These are phyloP conservation scores for Russula brevipes DNA, from an alignment of 768 basidiomycete genomes.

Conservation along the genomic window DNA sequence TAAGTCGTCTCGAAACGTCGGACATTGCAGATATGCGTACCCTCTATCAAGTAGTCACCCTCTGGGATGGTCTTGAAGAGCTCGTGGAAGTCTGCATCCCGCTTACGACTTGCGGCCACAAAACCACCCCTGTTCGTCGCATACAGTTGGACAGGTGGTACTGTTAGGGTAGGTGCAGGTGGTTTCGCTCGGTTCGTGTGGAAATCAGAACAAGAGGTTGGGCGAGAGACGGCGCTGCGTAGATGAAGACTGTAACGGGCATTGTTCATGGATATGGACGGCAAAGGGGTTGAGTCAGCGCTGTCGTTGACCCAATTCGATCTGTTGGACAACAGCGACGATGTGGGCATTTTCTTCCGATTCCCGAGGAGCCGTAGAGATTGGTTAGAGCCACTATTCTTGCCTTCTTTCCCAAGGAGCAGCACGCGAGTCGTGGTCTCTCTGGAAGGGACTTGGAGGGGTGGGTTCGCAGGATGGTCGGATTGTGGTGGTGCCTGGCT, in stretches of 20 bases:
- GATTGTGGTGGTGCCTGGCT: slow-evolving; percentile 32
- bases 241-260: slow-evolving; percentile 15
- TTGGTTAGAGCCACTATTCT: slow-evolving; percentile 16
- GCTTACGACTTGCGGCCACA: slow-evolving; percentile 90
- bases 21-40: slow-evolving; percentile 41
- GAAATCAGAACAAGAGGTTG: slow-evolving; percentile 10
- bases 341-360: slow-evolving; percentile 16
- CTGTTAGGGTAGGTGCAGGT: slow-evolving; percentile 35
- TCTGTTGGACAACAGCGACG: slow-evolving; percentile 8
- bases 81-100: slow-evolving; percentile 95
- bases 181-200: slow-evolving; percentile 1
- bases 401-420: background rate
- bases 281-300: slow-evolving; percentile 6
- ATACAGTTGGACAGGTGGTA: too few relatives aligned
- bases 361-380: slow-evolving; percentile 13
- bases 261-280: slow-evolving; percentile 20
- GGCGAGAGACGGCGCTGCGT: slow-evolving; percentile 21
- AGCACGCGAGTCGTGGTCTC: slow-evolving; percentile 15
- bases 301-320: background rate
- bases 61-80: slow-evolving; percentile 84
- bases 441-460: slow-evolving; percentile 21
- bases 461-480: slow-evolving; percentile 31
- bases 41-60: slow-evolving; percentile 97
- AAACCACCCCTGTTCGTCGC: slow-evolving; percentile 48
- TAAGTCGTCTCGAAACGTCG: slow-evolving; percentile 1